Conservation (phyloP, 176 grass and related monocot species). For the Carex littledalei region DNA sequence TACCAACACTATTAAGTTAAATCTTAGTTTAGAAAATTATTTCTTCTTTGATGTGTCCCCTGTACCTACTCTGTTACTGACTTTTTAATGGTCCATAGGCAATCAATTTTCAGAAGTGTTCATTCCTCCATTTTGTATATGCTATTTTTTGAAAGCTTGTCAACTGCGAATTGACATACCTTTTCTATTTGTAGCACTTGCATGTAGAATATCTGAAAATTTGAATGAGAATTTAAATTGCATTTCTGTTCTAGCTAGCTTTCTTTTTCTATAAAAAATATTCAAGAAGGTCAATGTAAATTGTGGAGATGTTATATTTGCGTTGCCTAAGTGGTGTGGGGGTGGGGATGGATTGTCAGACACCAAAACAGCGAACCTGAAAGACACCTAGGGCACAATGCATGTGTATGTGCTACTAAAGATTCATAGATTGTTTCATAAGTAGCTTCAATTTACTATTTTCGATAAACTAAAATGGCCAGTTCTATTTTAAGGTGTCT, state of each 20-base stretch:
- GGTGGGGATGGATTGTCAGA: not conserved
- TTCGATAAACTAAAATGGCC: not conserved
- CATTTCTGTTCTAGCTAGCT: not conserved
- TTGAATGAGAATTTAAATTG: not conserved
- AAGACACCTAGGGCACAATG: not conserved
- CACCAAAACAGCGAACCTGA: not conserved
- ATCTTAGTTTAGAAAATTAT: not conserved
- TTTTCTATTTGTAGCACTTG: constrained; percentile 2
- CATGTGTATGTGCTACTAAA: not conserved
- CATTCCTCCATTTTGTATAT: not conserved
- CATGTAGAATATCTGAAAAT: not conserved
- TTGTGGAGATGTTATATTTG: not conserved
- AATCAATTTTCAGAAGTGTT: not conserved
- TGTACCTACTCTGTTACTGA: not conserved
- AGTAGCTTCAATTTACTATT: not conserved
- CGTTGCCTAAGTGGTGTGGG: not conserved
- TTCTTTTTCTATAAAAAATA: not conserved
- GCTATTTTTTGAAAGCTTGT: not conserved
- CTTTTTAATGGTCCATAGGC: not conserved
- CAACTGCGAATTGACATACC: not conserved
- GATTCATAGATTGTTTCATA: not conserved
- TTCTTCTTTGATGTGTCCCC: not conserved
- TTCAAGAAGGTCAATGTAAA: not conserved
- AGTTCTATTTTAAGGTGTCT: not conserved
- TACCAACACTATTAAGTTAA: constrained; percentile 23